These are phyloP conservation scores for Stygiomarasmius scandens DNA, from an alignment of 1,284 basidiomycete genomes.

Conservation along the genomic window DNA sequence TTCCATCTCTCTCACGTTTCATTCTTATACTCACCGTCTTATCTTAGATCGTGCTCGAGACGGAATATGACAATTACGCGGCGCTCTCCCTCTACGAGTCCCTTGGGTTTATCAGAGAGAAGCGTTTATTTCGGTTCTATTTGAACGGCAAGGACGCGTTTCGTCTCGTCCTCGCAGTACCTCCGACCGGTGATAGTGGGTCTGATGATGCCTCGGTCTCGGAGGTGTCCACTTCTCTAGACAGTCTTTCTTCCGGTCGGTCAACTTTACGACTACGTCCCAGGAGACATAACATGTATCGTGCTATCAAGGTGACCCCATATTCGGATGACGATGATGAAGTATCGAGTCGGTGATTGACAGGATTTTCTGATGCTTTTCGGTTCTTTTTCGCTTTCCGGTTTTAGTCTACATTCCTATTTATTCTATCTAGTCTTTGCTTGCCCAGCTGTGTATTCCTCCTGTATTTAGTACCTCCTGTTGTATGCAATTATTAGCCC, in stretches of 20 bases:
- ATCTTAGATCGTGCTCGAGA: conserved; percentile 89
- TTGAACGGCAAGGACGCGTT: conserved; percentile 91
- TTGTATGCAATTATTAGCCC: too few relatives aligned
- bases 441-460: neutral
- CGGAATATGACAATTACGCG: conserved; percentile 91
- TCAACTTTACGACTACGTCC: neutral
- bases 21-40: neutral
- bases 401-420: neutral
- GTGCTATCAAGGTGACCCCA: conserved; percentile 8
- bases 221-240: neutral
- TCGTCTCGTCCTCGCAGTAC: conserved; percentile 68
- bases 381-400: neutral
- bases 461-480: neutral
- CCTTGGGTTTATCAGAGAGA: conserved; percentile 95
- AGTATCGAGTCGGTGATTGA: neutral
- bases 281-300: neutral
- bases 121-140: conserved; percentile 93
- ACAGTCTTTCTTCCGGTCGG: neutral
- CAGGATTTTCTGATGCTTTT: neutral
- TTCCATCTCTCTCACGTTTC: neutral
- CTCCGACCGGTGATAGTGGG: conserved; percentile 26
- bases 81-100: conserved; percentile 89
- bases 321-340: conserved; percentile 12
- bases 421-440: neutral
- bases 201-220: conserved; percentile 4